Evolutionary conservation across 2,329 filamentous ascomycete species (phyloP), one percentile per base, ranked within the genome.

Genomic region (Claviceps spartinae): DNA sequence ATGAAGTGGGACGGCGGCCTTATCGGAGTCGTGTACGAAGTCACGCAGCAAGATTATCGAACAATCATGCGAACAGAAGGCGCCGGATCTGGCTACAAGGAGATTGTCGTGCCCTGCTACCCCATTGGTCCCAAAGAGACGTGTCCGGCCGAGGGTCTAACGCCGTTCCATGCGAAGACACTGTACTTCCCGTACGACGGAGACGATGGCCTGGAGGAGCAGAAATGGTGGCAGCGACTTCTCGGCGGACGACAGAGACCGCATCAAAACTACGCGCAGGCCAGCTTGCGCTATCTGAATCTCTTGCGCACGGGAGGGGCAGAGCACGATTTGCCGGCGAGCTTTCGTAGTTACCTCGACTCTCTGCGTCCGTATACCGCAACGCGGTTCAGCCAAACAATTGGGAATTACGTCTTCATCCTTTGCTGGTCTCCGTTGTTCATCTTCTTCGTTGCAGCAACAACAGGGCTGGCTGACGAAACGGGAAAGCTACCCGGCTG

Each of bases 11-110:
- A 81, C 56, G 90, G 89, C 61, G 87, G 88, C 4, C 76, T 98
- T 2, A 79, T 96, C 42, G 93, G 93, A 24, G 88, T 95, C 16
- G 93, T 97, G 4, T 98, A 98, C 70, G 90, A 97, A 70, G 88
- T 97, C 34, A 95, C 89, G 1, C 71, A 76, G 18, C 67, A 77
- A 44, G 93, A 98, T 69, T 98, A 87, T 64, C 77, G 82, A 6
- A 85, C 79, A 54, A 95, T 98, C 59, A 84, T 97, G 55, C 83
- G 83, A 5, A 96, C 90, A 5, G 93, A 98, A 66, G 91, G 91
- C 49, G 90, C 87, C 36, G 90, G 90, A 18, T 70, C 82, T 2
- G 78, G 83, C n/a, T 98, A 98, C 71, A 73, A 83, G 52, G 89
- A 97, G 63, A 80, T 95, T 11, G 63, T 88, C 0, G 82, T 95